Evolutionary conservation across 139 green algal genomes (phyloP).

Genomic region (Volvox reticuliferus): DNA sequence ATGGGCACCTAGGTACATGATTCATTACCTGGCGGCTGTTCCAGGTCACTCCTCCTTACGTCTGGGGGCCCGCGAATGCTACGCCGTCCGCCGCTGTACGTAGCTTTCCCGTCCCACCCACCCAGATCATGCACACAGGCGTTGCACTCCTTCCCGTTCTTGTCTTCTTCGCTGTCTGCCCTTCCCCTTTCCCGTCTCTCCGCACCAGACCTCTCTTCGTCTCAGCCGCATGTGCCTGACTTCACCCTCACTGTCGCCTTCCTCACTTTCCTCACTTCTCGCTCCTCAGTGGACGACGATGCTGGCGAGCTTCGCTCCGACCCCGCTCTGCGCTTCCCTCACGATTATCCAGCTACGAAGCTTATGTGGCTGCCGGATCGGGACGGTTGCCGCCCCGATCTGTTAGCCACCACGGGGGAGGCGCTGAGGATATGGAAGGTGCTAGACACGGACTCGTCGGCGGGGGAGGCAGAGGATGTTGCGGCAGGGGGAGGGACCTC

Average conservation of each 20-base stretch:
- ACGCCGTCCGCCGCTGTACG: too few relatives aligned
- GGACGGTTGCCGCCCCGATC: conserved; percentile 75
- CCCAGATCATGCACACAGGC: too few relatives aligned
- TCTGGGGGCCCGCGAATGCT: too few relatives aligned
- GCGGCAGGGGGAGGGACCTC: conserved; percentile 15
- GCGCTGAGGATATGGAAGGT: conserved; percentile 94
- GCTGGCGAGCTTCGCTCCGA: conserved; percentile 75
- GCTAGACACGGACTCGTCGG: conserved; percentile 57
- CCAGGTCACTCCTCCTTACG: too few relatives aligned
- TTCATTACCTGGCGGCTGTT: too few relatives aligned
- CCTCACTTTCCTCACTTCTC: neutral
- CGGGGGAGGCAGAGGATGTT: conserved; percentile 64
- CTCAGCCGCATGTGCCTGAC: conserved; percentile 70
- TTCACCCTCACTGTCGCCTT: neutral
- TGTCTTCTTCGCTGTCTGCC: too few relatives aligned
- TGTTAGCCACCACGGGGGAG: conserved; percentile 94
- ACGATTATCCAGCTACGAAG: conserved; percentile 97
- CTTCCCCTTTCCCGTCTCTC: too few relatives aligned
- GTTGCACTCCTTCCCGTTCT: too few relatives aligned
- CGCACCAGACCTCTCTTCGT: too few relatives aligned
- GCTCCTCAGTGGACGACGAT: conserved; percentile 85
- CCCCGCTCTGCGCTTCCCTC: conserved; percentile 78
- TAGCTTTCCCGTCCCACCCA: too few relatives aligned
- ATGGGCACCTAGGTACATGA: too few relatives aligned
- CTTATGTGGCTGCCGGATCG: conserved; percentile 70